phyloP scores from a whole-genome alignment of 1,284 basidiomycete genomes.

The Polyporus tsugae region DNA sequence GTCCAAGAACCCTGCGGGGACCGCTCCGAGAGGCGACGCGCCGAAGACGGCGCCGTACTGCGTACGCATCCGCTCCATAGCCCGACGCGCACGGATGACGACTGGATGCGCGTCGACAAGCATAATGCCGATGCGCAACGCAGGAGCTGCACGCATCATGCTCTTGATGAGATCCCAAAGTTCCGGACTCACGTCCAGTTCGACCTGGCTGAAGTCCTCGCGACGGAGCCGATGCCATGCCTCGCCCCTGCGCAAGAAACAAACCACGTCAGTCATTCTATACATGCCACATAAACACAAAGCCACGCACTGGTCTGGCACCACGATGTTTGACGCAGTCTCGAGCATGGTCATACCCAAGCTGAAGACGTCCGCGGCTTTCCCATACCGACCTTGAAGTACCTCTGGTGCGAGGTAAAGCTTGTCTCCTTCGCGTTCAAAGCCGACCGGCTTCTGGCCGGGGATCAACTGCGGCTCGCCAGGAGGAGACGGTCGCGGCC shows the following conservation, averaged over 20 bases:
- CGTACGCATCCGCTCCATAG: conserved; percentile 64
- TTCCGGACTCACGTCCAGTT: conserved; percentile 74
- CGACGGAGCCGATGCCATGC: conserved; percentile 94
- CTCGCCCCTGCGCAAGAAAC: conserved; percentile 67
- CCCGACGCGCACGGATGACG: conserved; percentile 69
- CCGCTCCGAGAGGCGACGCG: conserved; percentile 72
- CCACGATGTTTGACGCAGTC: conserved; percentile 93
- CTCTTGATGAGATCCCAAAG: conserved; percentile 75
- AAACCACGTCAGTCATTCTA: conserved; percentile 14
- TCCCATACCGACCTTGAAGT: conserved; percentile 89
- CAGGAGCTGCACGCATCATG: conserved; percentile 84
- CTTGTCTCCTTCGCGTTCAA: conserved; percentile 97
- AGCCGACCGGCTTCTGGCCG: conserved; percentile 58
- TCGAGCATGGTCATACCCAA: conserved; percentile 97
- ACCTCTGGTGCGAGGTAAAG: conserved; percentile 99
- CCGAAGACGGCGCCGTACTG: conserved; percentile 59
- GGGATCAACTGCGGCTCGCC: conserved; percentile 40
- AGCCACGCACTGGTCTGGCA: conserved; percentile 90
- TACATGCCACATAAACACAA: background rate
- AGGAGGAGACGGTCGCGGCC: conserved; percentile 65
- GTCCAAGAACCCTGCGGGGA: conserved; percentile 65
- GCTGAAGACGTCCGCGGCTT: conserved; percentile 96
- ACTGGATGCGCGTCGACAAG: conserved; percentile 72
- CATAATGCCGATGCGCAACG: conserved; percentile 64
- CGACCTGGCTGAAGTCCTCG: conserved; percentile 93